Base-by-base conservation (phyloP, 768 basidiomycete species). In the Clitopilus passeckerianus region DNA sequence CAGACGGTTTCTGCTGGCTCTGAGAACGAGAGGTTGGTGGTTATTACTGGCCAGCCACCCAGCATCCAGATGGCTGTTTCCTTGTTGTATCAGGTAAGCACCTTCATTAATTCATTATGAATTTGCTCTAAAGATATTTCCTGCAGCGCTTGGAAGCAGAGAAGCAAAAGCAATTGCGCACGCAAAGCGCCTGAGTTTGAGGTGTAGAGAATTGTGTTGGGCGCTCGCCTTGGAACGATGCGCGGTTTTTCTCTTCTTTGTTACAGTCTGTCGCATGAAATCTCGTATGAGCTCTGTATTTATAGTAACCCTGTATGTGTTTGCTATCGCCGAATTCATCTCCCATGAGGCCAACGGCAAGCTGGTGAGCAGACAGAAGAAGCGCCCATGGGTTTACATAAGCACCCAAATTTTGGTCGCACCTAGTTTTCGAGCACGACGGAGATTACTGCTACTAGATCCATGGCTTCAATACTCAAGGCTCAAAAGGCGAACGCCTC, bases 21-120 rank as follows among this genome's bases (percentile, higher is more conserved):
- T 33, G 92, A 95, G 67, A 90, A 91, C 50, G 95, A 98, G 73
- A 77, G 96, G 66, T 71, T 99, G 70, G 96, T 99, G 6, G 95
- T 95, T 54, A 98, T 99, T 67, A 97, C 95, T 18, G 97, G 97
- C n/a, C 87, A 89, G 68, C 94, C 94, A 1, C 79, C 86, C 4
- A 95, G 96, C 68, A 96, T 99, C 62, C 94, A 97, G 72, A 93
- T 95, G 84, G 97, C 97, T 6, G 93, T 99, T 34, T 89, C 92
- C 65, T 70, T 98, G 65, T 76, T 99, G 65, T 93, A 93, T 68
- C 89, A 90, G 68, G 91, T 92, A 73, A 61, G 87, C 53, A 57
- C 43, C 14, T 58, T 50, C 53, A 20, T 43, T 37, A 56, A 53
- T 52, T 64, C 30, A 64, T 62, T 30, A 43, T 55, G 24, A 10